These are phyloP conservation scores for Aureobasidium vineae DNA, from an alignment of 2,329 filamentous ascomycete genomes.

Conservation along the genomic window DNA sequence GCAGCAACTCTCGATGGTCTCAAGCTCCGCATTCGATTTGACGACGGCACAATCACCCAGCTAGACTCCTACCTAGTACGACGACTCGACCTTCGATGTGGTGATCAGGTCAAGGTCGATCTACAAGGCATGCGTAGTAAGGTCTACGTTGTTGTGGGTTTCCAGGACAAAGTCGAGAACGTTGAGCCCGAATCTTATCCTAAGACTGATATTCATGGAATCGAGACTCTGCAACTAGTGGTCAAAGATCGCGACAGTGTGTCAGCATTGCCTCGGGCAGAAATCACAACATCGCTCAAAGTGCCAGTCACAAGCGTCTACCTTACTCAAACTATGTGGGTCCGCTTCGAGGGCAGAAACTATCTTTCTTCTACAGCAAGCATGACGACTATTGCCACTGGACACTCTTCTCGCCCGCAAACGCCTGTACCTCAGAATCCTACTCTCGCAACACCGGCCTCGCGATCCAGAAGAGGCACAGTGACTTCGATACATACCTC, in stretches of 20 bases:
- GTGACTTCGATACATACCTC: constrained; percentile 16
- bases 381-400: constrained; percentile 18
- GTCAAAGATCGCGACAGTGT: constrained; percentile 44
- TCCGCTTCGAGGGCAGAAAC: constrained; percentile 41
- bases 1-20: constrained; percentile 41
- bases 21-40: constrained; percentile 50
- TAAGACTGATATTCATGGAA: constrained; percentile 45
- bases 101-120: constrained; percentile 51
- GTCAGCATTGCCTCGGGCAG: constrained; percentile 16
- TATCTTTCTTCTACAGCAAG: constrained; percentile 33
- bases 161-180: constrained; percentile 41
- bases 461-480: constrained; percentile 47
- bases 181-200: constrained; percentile 36
- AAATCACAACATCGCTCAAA: constrained; percentile 37
- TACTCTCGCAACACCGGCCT: constrained; percentile 49
- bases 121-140: constrained; percentile 46
- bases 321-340: constrained; percentile 46
- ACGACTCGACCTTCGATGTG: constrained; percentile 44
- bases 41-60: constrained; percentile 47
- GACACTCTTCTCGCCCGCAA: constrained; percentile 11
- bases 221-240: constrained; percentile 43
- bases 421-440: constrained; percentile 38
- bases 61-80: constrained; percentile 44
- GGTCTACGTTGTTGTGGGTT: constrained; percentile 46
- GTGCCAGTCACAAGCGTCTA: constrained; percentile 47